A percentile compares a stretch with the other conserved stretches of the same genome.
Evolutionary conservation across 495 filamentous ascomycete genomes (phyloP).

Genomic region (Darksidea phi): DNA sequence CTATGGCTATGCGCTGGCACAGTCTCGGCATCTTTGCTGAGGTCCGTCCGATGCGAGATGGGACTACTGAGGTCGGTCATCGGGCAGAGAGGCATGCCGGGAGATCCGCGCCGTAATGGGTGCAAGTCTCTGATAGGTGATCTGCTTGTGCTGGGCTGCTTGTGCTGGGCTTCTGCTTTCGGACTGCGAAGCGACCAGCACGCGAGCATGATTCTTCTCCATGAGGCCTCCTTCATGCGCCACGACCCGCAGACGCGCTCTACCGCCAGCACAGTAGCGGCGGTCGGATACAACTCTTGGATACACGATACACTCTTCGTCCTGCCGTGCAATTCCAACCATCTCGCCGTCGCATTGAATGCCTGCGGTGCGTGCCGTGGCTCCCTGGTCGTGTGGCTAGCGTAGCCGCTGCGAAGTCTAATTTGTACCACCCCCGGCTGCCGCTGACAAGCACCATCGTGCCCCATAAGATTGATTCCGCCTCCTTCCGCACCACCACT

Average conservation of each 20-base stretch:
- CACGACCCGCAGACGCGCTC: too few species aligned
- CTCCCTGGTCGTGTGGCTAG: not conserved
- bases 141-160: not conserved
- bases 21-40: too few species aligned
- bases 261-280: too few species aligned
- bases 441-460: not conserved
- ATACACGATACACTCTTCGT: too few species aligned
- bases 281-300: too few species aligned
- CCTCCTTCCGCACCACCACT: not conserved
- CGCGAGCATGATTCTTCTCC: not conserved
- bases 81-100: not conserved
- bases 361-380: not conserved
- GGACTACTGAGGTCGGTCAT: not conserved
- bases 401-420: conserved; percentile 3
- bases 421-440: not conserved
- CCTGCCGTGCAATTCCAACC: too few species aligned
- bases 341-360: too few species aligned
- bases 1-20: not conserved
- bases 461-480: not conserved
- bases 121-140: not conserved
- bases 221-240: too few species aligned
- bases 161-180: not conserved
- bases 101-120: not conserved
- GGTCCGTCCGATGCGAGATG: not conserved
- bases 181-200: not conserved